Evolutionary conservation across 2,329 filamentous ascomycete genomes (phyloP).

Genomic region (Aspergillus melleus): DNA sequence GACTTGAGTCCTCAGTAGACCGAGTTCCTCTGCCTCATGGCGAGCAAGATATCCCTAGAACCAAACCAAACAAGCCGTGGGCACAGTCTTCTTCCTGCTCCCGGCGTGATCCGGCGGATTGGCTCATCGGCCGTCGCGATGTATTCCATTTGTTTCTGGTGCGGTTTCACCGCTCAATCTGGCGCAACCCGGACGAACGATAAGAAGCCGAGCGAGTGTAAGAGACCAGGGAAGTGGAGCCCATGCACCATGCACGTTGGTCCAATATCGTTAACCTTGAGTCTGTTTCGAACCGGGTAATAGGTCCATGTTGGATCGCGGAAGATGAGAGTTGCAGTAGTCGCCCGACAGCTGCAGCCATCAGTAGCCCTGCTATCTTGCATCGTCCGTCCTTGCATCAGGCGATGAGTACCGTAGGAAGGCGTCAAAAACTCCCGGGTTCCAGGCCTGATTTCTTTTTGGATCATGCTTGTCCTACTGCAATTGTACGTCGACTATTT

Average conservation of each 20-base stretch:
- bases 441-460: constrained; percentile 7
- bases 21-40: constrained; percentile 9
- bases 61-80: background rate
- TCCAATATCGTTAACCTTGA: constrained; percentile 21
- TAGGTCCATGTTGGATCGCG: constrained; percentile 15
- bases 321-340: constrained; percentile 21
- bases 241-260: constrained; percentile 23
- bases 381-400: constrained; percentile 21
- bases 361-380: constrained; percentile 24
- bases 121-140: constrained; percentile 15
- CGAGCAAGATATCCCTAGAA: constrained; percentile 5
- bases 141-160: constrained; percentile 18
- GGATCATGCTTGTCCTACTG: constrained; percentile 6
- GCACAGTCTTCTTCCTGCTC: constrained; percentile 15
- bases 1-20: background rate
- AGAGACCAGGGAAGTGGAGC: constrained; percentile 18
- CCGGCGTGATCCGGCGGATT: constrained; percentile 27
- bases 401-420: background rate
- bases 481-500: background rate
- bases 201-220: constrained; percentile 21
- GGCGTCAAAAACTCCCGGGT: constrained; percentile 14
- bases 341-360: constrained; percentile 19
- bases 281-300: constrained; percentile 17
- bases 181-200: constrained; percentile 20
- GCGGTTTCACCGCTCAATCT: constrained; percentile 28